Evolutionary conservation across 805 yeast genomes (phyloP), one percentile per base, ranked within the genome.

Genomic region (Saccharomycopsis javanensis): DNA sequence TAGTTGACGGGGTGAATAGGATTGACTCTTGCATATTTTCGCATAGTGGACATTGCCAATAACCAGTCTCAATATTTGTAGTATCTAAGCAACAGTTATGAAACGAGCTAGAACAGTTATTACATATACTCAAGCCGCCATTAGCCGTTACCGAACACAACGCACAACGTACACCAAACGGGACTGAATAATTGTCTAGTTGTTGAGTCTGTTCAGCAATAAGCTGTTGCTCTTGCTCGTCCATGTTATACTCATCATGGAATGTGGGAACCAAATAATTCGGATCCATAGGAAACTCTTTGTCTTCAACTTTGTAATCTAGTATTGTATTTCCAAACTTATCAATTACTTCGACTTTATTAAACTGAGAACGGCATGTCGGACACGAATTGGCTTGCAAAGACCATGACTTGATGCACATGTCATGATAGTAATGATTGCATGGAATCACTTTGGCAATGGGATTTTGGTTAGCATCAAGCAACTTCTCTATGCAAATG

Each of bases 371-470:
- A 20, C 88, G 77, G 64, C 88, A 82, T 4, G 82, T 77, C 1
- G 88, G 88, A 64, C 87, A 82, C 55, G 77, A 73, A 65, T 79
- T 80, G 25, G 85, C 79, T 42, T 78, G 73, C 38, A 72, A 67
- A 20, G 78, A 68, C 91, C 91, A 85, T 30, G 74, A 72, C 35
- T 72, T 62, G 37, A 85, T 74, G 63, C 91, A 85, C 15, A 69
- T 63, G 3, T 75, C 70, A 66, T 85, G 91, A 64, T 80, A 83
- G 55, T 63, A 64, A 66, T 83, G 88, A 35, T 69, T 67, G 65
- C 88, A 84, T 2, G 77, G 76, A 11, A 69, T 63, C n/a, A 74
- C 62, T 25, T 68, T 61, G 0, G 63, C 66, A 35, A 61, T 57
- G 51, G 56, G 62, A 53, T 53, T 54, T 30, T 61, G 55, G 23